Conservation (phyloP, 2,329 filamentous ascomycete genomes). For the Hypocreales sp. region DNA sequence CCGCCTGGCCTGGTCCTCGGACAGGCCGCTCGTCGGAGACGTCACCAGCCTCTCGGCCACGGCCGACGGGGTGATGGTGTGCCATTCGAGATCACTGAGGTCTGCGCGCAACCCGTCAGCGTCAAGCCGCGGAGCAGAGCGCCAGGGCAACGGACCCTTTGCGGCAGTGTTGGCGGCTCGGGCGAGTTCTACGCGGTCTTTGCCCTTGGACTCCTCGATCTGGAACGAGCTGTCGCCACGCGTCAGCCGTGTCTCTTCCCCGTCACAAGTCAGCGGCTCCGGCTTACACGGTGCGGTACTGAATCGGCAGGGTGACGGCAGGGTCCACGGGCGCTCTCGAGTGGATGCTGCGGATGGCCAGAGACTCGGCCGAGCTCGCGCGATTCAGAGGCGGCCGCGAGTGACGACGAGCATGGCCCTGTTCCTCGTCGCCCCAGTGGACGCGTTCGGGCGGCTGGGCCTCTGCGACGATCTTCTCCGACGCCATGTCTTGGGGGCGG, state of each 20-base stretch:
- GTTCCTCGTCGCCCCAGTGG: constrained; percentile 22
- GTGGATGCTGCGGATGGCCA: constrained; percentile 24
- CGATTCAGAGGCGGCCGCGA: constrained; percentile 6
- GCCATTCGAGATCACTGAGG: constrained; percentile 51
- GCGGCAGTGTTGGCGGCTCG: constrained; percentile 27
- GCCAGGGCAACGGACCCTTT: too few species aligned
- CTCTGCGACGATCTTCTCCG: constrained; percentile 5
- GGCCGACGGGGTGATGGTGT: constrained; percentile 41
- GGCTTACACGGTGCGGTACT: constrained; percentile 37
- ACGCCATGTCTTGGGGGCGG: constrained; percentile 3
- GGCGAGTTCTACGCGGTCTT: constrained; percentile 20
- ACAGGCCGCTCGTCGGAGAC: constrained; percentile 42
- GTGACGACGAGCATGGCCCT: constrained; percentile 8
- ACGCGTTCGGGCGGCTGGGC: constrained; percentile 11
- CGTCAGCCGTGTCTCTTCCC: too few species aligned
- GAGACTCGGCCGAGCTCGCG: constrained; percentile 17
- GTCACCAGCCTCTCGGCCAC: constrained; percentile 43
- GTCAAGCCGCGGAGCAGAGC: too few species aligned
- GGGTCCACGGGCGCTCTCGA: constrained; percentile 13
- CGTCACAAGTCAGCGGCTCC: background rate
- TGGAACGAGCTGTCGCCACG: constrained; percentile 31
- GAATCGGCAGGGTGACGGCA: constrained; percentile 26
- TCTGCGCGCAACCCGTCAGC: constrained; percentile 23
- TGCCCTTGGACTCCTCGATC: constrained; percentile 37
- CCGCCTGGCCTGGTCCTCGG: constrained; percentile 36